Evolutionary conservation across 2,329 filamentous ascomycete species (phyloP), one percentile per base, ranked within the genome.

Genomic region (Pyrenochaeta sp.): DNA sequence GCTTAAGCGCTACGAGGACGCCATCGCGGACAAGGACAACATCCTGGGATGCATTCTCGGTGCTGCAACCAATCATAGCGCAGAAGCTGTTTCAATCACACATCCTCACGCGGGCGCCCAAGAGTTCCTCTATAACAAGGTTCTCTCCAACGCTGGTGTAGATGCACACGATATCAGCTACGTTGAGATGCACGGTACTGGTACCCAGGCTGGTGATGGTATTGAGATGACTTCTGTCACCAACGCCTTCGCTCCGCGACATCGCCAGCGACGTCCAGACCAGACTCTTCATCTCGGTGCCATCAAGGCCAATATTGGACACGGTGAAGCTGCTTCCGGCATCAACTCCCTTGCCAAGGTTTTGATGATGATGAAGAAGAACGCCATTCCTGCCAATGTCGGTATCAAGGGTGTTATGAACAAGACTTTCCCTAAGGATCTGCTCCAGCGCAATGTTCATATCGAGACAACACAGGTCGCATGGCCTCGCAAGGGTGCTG

Each of bases 101-200:
- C 90, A 92, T 56, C 92, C 92, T 1, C 91, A 95, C 74, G 90
- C 87, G 3, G 89, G 87, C 13, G 90, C 90, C 0, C 92, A 96
- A 75, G 87, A 90, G 12, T 82, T 85, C 47, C 80, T 95, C 10
- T 94, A 90, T 68, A 85, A 86, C 54, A 83, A 86, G 39, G 88
- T 95, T 28, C 82, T 95, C 1, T 85, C 89, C 47, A 86, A 91
- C 43, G 89, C 91, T 42, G 89, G 90, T 57, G 84, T 95, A 24
- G 88, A 93, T 69, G 90, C 91, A 1, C 84, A 88, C 50, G 90
- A 93, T 62, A 85, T 96, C 48, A 88, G 88, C 76, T 96, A 94
- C 70, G 88, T 96, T 8, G 92, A 96, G 78, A 92, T 95, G 88
- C 92, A 96, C 75, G 92, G 91, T 13, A 96, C 92, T 2, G 92